A percentile compares a stretch with the other conserved stretches of the same genome.
These are phyloP conservation scores for Herpetomonas tarakana DNA, from an alignment of 208 protist genomes.

Conservation along the genomic window DNA sequence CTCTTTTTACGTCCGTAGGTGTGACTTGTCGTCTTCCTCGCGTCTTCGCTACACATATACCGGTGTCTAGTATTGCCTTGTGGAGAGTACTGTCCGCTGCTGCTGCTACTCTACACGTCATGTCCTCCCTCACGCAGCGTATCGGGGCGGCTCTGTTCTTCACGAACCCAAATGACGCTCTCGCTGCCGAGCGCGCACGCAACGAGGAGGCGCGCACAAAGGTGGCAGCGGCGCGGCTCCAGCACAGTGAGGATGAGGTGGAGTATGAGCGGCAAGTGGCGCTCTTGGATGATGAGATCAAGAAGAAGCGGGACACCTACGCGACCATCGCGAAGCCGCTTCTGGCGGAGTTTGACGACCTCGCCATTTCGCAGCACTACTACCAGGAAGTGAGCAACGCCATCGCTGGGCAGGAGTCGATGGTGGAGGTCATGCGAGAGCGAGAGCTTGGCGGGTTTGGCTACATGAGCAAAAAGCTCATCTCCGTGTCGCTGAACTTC, in stretches of 20 bases:
- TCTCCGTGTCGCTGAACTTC: constrained; percentile 74
- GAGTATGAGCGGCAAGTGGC: constrained; percentile 16
- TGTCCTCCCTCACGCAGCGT: constrained; percentile 29
- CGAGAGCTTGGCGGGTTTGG: constrained; percentile 73
- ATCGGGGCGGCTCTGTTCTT: constrained; percentile 47
- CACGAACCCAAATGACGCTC: constrained; percentile 39
- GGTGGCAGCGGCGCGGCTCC: constrained; percentile 28
- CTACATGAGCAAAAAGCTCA: constrained; percentile 86
- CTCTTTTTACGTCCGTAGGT: too few species aligned
- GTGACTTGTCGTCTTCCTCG: too few species aligned
- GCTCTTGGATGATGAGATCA: constrained; percentile 41
- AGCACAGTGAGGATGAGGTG: constrained; percentile 41
- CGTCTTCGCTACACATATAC: too few species aligned
- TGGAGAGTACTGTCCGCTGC: too few species aligned
- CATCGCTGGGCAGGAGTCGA: constrained; percentile 37
- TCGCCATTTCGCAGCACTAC: constrained; percentile 75
- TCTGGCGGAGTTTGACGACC: constrained; percentile 74
- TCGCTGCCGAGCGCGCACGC: constrained; percentile 59
- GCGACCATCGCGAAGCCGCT: constrained; percentile 46
- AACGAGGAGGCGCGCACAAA: constrained; percentile 67
- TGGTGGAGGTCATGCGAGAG: constrained; percentile 49
- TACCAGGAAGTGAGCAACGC: constrained; percentile 66
- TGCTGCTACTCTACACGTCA: too few species aligned
- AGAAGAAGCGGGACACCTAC: constrained; percentile 43
- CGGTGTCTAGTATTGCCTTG: too few species aligned